phyloP scores from a whole-genome alignment of 352 stramenopile species.

The Globisporangium yorkense region DNA sequence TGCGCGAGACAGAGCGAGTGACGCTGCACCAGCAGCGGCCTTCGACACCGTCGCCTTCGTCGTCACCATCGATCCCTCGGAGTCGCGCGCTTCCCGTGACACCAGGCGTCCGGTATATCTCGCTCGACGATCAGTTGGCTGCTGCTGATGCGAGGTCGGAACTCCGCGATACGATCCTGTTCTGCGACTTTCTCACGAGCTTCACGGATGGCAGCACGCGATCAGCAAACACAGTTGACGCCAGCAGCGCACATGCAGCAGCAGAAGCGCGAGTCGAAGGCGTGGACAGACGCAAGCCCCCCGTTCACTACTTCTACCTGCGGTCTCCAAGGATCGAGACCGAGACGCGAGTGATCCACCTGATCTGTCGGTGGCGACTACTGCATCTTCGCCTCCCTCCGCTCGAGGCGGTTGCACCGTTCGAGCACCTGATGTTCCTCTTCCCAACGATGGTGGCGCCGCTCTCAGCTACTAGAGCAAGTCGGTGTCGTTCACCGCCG shows the following conservation, averaged over 20 bases:
- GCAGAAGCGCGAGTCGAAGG: neutral
- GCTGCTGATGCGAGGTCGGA: neutral
- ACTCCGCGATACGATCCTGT: slow-evolving; percentile 34
- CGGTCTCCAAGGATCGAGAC: slow-evolving; percentile 23
- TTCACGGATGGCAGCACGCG: slow-evolving; percentile 8
- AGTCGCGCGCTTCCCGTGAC: slow-evolving; percentile 20
- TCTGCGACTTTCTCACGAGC: slow-evolving; percentile 42
- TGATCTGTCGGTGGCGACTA: slow-evolving; percentile 61
- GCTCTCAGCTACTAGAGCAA: neutral
- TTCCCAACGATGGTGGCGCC: slow-evolving; percentile 19
- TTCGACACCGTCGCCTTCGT: neutral
- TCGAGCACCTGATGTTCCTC: slow-evolving; percentile 41
- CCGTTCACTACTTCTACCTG: slow-evolving; percentile 46
- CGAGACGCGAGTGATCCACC: slow-evolving; percentile 34
- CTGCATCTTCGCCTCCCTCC: slow-evolving; percentile 41
- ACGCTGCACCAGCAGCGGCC: slow-evolving; percentile 5
- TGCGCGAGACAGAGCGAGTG: slow-evolving; percentile 26
- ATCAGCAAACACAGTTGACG: neutral
- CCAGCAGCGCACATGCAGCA: neutral
- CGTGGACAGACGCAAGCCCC: neutral
- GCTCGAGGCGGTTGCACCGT: slow-evolving; percentile 40
- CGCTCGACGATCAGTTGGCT: slow-evolving; percentile 30
- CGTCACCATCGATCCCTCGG: neutral
- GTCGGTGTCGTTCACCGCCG: neutral
- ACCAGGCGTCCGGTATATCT: slow-evolving; percentile 37